phyloP scores from a whole-genome alignment of 257 asterid species.

The Jacaranda mimosifolia region DNA sequence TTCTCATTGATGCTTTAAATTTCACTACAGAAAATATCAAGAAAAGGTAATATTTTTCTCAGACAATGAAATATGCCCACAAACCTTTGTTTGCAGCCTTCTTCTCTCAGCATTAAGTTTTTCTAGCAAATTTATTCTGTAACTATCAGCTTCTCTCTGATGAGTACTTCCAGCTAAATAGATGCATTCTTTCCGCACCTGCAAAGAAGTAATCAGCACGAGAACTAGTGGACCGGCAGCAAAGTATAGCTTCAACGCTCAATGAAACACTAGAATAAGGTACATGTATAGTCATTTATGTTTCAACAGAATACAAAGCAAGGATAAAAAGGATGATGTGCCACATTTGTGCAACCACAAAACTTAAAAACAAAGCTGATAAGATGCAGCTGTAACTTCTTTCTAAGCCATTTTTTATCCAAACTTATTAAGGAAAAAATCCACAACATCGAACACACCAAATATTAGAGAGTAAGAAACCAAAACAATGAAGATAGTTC shows the following conservation, averaged over 20 bases:
- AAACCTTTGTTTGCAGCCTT: conserved; percentile 65
- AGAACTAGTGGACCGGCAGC: conserved; percentile 9
- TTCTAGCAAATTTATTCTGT: conserved; percentile 56
- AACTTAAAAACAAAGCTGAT: not conserved
- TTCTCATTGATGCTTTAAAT: not conserved
- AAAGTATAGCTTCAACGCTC: not conserved
- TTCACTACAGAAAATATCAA: conserved; percentile 1
- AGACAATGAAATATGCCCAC: conserved; percentile 21
- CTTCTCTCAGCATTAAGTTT: conserved; percentile 65
- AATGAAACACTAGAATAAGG: not conserved
- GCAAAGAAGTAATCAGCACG: conserved; percentile 36
- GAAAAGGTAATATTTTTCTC: not conserved
- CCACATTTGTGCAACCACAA: not conserved
- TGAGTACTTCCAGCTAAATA: conserved; percentile 73
- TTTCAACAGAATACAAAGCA: not conserved
- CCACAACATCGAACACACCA: no score
- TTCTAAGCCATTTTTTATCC: not conserved
- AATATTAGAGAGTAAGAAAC: no score
- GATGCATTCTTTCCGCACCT: conserved; percentile 75
- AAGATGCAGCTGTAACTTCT: not conserved
- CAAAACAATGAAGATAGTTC: no score
- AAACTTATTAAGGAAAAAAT: not conserved
- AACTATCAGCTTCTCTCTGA: conserved; percentile 55
- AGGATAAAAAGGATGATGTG: not conserved
- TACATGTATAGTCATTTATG: not conserved